Evolutionary conservation across 169 alveolate species (phyloP), one percentile per base, ranked within the genome.

Genomic region (Fabrea salina): DNA sequence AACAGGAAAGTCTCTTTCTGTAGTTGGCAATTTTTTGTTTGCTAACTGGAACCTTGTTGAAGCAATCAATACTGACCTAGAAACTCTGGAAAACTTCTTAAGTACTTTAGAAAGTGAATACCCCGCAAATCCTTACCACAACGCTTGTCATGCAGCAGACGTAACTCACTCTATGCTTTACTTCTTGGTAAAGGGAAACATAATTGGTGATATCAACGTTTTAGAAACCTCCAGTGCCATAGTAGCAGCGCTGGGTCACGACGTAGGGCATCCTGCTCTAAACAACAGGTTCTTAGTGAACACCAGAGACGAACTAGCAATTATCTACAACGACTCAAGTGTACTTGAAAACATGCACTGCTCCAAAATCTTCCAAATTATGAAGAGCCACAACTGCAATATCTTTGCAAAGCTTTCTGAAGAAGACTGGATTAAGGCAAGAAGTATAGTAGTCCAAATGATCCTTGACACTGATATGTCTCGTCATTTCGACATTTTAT

Each of bases 391-490:
- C 39, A 58, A 85, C 37, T 61, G 22, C 16, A 86, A 85, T 75
- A 82, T 89, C 49, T 76, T 89, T 40, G 84, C 75, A 68, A 85
- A 59, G 58, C 82, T 87, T 56, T 75, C 64, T 41, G 68, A 68
- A 44, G 83, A 81, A 40, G 86, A 80, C 35, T 88, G 75, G 66
- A 80, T 72, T 75, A 79, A 75, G 27, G 78, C 83, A 27, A 82
- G 94, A 49, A 95, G 94, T 80, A 84, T 94, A 80, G 90, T 96
- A 71, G 92, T 96, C 40, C 97, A 96, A 58, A 86, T 96, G 86
- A 94, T 97, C 39, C 86, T 97, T 30, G 93, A 97, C 13, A 96
- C 99, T 32, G 99, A 96, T 79, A 96, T 96, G 98, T 88, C 86
- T 77, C 76, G 89, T 59, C 98, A 96, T 87, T 96, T 94, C 72